A percentile compares a stretch with the other conserved stretches of the same genome.
Conservation (phyloP, 108 stramenopile genomes). For the Nannochloropsis gaditana region DNA sequence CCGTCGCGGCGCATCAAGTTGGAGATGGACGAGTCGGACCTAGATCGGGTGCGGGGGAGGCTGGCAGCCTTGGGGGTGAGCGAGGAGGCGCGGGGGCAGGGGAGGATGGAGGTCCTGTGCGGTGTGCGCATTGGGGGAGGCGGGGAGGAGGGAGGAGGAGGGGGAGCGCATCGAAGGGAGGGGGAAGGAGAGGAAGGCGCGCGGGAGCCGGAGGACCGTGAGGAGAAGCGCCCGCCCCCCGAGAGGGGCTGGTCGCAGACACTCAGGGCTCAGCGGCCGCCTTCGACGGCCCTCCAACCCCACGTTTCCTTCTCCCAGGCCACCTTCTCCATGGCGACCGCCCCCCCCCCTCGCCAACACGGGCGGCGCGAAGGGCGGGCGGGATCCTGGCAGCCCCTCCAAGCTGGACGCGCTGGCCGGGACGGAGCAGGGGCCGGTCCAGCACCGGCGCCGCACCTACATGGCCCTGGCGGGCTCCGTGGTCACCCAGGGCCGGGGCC, state of each 20-base stretch:
- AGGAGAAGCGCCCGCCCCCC: background rate
- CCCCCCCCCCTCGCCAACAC: background rate
- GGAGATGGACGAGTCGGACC: background rate
- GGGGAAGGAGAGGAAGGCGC: background rate
- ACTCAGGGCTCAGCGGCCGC: background rate
- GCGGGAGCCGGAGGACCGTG: background rate
- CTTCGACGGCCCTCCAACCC: background rate
- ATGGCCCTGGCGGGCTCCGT: constrained; percentile 8
- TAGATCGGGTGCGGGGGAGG: background rate
- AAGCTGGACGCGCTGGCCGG: background rate
- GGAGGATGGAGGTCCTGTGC: background rate
- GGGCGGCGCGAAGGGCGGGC: background rate
- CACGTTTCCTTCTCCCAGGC: background rate
- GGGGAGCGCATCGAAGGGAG: background rate
- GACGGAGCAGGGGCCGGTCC: background rate
- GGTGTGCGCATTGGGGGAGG: background rate
- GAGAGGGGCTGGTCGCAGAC: background rate
- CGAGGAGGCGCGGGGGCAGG: background rate
- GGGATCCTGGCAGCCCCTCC: background rate
- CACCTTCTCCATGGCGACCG: background rate
- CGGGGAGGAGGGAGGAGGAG: background rate
- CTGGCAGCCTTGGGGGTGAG: background rate
- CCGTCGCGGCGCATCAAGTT: background rate
- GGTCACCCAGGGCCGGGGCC: background rate
- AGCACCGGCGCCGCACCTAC: background rate